Base-by-base conservation (phyloP, 2,329 filamentous ascomycete species). In the Pseudogymnoascus sp. region DNA sequence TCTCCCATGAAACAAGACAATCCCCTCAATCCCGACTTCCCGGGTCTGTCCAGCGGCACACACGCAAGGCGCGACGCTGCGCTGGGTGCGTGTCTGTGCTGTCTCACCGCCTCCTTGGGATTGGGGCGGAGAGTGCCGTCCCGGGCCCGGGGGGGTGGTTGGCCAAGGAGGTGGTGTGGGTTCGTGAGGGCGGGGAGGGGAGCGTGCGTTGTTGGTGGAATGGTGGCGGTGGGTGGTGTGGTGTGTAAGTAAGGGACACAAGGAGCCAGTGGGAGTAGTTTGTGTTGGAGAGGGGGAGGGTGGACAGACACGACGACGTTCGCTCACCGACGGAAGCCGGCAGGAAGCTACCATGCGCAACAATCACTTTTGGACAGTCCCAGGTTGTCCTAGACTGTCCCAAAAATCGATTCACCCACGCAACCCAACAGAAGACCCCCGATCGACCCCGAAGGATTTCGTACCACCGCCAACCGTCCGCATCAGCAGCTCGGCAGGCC, bases 91-190 rank as follows among this genome's bases (percentile, higher is more conserved):
- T 53, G 44, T 50, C 44, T 29, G 44, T 31, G 44, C 44, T 53
- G 44, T 53, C 44, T 53, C 44, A 53, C 44, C 44, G 44, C 44
- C 11, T 53, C 44, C 44, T 53, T 53, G 44, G 44, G 44, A 50
- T 50, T 50, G 44, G 44, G 44, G 44, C 44, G 44, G 44, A 50
- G 44, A 50, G 44, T 50, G 24, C 44, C 44, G 44, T n/a, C 16
- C 44, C 44, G 44, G 44, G 14, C 44, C 44, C 44, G 24, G 24
- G 24, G 44, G 44, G 44, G 21, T 50, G 44, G 44, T 53, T 53
- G 24, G 24, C 24, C 44, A 53, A 53, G 44, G 7, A 53, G 6
- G 13, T 6, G 42, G 6, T 33, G 31, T 26, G 42, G 13, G 14
- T 14, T 47, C 26, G 26, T 29, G 31, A 33, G 31, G 31, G 31